These are phyloP conservation scores for Eutrema salsugineum DNA, from an alignment of 441 rosid species.

Conservation along the genomic window DNA sequence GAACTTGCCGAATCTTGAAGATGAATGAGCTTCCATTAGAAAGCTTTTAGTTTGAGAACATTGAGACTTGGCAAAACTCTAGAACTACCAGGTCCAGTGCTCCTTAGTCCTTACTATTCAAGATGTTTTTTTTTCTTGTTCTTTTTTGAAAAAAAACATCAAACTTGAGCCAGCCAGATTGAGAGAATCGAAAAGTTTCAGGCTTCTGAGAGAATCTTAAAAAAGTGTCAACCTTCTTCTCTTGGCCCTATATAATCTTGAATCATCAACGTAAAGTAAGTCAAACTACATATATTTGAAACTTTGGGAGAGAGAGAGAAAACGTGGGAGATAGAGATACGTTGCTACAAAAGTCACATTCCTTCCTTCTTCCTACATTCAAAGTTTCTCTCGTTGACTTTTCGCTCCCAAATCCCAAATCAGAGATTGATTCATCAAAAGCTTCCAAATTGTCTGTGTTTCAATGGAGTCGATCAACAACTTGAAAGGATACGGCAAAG, in stretches of 20 bases:
- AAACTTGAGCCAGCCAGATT: background rate
- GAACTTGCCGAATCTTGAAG: slow-evolving; percentile 11
- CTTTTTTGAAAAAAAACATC: background rate
- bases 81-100: background rate
- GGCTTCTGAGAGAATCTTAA: background rate
- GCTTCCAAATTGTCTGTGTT: background rate
- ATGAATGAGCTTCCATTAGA: slow-evolving; percentile 27
- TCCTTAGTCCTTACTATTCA: background rate
- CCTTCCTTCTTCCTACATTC: background rate
- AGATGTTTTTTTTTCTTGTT: slow-evolving; percentile 13
- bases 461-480: slow-evolving; percentile 52
- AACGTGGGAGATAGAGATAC: slow-evolving; percentile 9
- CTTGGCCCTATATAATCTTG: background rate
- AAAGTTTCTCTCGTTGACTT: background rate
- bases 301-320: background rate
- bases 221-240: background rate
- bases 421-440: background rate
- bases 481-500: slow-evolving; percentile 67
- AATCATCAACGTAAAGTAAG: background rate
- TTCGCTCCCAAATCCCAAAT: background rate
- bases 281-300: background rate
- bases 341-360: background rate
- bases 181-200: background rate
- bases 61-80: background rate
- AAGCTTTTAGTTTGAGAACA: background rate